Percentiles rank a stretch among this genome's conserved stretches.
Evolutionary conservation across 306 rosid genomes (phyloP).

Genomic region (Canavalia ensiformis): DNA sequence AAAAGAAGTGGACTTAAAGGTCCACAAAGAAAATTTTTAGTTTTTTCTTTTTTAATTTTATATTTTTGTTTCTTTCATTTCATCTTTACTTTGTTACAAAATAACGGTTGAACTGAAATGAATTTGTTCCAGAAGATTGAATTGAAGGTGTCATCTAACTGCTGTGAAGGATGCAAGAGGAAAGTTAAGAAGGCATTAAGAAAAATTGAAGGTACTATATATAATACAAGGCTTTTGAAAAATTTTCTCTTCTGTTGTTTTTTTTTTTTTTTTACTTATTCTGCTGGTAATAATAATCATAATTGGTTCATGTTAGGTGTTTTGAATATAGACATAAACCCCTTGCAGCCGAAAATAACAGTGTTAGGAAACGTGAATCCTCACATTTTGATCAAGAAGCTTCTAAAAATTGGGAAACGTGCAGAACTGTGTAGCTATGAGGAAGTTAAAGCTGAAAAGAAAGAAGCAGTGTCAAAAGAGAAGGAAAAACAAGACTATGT

Average conservation of each 20-base stretch:
- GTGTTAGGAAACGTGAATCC: conserved; percentile 57
- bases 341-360: conserved; percentile 52
- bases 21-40: background rate
- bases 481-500: conserved; percentile 37
- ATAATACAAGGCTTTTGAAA: background rate
- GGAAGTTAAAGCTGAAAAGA: conserved; percentile 39
- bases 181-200: conserved; percentile 54
- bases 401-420: conserved; percentile 56
- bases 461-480: conserved; percentile 25
- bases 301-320: conserved; percentile 51
- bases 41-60: conserved; percentile 1
- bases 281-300: background rate
- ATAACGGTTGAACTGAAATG: conserved; percentile 18
- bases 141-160: conserved; percentile 55
- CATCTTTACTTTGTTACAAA: background rate
- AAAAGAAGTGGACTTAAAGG: conserved; percentile 52
- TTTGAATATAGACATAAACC: conserved; percentile 53
- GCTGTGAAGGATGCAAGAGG: conserved; percentile 64
- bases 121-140: conserved; percentile 53
- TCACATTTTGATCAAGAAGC: conserved; percentile 51
- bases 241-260: background rate
- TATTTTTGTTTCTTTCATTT: conserved; percentile 8
- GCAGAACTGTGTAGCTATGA: conserved; percentile 41
- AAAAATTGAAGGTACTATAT: conserved; percentile 51
- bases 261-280: background rate